Conservation (phyloP, 352 stramenopile genomes). For the Discostella stelligera region DNA sequence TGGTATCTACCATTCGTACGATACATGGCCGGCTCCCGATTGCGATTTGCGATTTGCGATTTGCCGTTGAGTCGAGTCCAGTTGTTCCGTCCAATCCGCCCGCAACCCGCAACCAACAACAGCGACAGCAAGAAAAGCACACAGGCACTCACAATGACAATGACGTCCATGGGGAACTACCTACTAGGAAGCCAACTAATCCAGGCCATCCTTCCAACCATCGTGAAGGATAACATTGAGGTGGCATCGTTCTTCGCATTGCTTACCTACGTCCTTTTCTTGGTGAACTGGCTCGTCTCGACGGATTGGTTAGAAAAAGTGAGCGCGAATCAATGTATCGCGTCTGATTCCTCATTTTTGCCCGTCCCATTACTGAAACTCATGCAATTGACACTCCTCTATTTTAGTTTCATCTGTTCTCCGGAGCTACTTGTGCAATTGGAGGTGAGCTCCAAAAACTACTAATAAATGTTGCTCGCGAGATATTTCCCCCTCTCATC, state of each 20-base stretch:
- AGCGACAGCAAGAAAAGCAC: too few relatives aligned
- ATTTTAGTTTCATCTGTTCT: constrained; percentile 39
- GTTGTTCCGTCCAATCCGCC: too few relatives aligned
- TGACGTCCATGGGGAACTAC: constrained; percentile 5
- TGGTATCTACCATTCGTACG: too few relatives aligned
- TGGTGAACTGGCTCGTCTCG: constrained; percentile 46
- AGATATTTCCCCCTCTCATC: background rate
- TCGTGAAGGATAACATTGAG: constrained; percentile 37
- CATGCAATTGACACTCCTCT: background rate
- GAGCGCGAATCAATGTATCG: constrained; percentile 1
- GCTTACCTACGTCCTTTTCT: constrained; percentile 45
- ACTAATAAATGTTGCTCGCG: background rate
- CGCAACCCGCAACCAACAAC: too few relatives aligned
- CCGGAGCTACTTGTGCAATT: constrained; percentile 17
- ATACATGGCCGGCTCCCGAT: too few relatives aligned
- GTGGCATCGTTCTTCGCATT: constrained; percentile 30
- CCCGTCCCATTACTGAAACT: background rate
- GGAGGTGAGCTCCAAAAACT: background rate
- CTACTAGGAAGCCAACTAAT: constrained; percentile 6
- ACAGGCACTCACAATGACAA: background rate
- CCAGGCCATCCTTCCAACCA: constrained; percentile 22
- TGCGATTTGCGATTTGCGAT: too few relatives aligned
- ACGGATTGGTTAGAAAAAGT: constrained; percentile 49
- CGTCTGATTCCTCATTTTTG: background rate
- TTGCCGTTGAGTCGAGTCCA: too few relatives aligned